Percentiles rank a stretch among this genome's conserved stretches.
Evolutionary conservation across 306 rosid genomes (phyloP).

Genomic region (Prosopis cineraria): DNA sequence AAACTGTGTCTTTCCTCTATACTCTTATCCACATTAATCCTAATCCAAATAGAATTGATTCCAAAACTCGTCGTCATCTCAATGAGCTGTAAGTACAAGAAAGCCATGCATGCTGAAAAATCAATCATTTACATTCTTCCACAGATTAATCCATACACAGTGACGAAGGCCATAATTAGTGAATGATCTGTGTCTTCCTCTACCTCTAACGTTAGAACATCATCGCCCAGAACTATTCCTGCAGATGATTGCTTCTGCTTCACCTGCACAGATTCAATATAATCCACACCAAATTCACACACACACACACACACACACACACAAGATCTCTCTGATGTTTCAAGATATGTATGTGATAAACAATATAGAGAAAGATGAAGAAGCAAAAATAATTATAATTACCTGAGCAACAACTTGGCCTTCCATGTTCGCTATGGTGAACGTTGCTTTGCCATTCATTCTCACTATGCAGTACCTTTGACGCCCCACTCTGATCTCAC

Average conservation of each 20-base stretch:
- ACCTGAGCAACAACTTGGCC: constrained; percentile 80
- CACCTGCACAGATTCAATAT: constrained; percentile 50
- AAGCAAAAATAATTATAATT: background rate
- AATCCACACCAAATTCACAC: background rate
- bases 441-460: constrained; percentile 46
- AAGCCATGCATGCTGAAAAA: background rate
- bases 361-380: background rate
- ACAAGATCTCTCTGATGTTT: background rate
- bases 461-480: constrained; percentile 55
- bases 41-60: background rate
- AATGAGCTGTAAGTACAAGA: background rate
- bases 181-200: constrained; percentile 56
- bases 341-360: background rate
- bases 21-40: background rate
- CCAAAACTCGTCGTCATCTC: constrained; percentile 7
- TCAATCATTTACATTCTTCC: constrained; percentile 51
- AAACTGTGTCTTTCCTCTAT: background rate
- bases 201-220: constrained; percentile 66
- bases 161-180: constrained; percentile 64
- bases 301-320: background rate
- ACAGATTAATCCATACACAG: constrained; percentile 66
- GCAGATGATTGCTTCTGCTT: constrained; percentile 56
- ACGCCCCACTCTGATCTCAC: constrained; percentile 59
- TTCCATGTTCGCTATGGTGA: constrained; percentile 51
- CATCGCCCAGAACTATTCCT: constrained; percentile 69